Conservation (phyloP, 2,329 filamentous ascomycete species). For the Colletotrichum godetiae region DNA sequence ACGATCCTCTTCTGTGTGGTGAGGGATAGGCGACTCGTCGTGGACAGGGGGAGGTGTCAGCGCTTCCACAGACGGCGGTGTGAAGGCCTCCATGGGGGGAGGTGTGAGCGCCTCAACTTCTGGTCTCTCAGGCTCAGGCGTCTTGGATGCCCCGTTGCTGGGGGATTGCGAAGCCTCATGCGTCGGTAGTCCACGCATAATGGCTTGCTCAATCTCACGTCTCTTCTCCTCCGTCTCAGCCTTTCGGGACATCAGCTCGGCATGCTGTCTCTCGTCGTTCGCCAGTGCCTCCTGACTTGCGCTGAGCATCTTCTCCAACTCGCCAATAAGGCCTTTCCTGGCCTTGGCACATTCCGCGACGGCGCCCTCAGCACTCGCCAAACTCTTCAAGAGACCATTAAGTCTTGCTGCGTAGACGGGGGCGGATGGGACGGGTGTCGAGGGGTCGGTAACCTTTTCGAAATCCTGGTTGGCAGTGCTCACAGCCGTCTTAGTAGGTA, state of each 20-base stretch:
- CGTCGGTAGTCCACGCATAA: slow-evolving; percentile 83
- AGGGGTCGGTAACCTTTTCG: slow-evolving; percentile 81
- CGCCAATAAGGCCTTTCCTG: slow-evolving; percentile 79
- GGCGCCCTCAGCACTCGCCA: slow-evolving; percentile 89
- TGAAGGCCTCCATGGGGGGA: slow-evolving; percentile 67
- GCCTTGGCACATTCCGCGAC: slow-evolving; percentile 92
- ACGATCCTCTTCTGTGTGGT: slow-evolving; percentile 36
- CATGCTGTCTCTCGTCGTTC: slow-evolving; percentile 75
- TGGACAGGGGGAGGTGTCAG: slow-evolving; percentile 38
- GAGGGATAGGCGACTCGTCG: slow-evolving; percentile 39
- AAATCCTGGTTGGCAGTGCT: slow-evolving; percentile 84
- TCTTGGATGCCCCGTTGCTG: slow-evolving; percentile 57
- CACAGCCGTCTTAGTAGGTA: slow-evolving; percentile 74
- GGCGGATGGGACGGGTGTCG: slow-evolving; percentile 76
- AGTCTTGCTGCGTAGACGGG: slow-evolving; percentile 93
- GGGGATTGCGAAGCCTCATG: slow-evolving; percentile 62
- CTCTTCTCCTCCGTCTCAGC: slow-evolving; percentile 83
- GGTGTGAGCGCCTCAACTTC: slow-evolving; percentile 89
- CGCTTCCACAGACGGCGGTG: slow-evolving; percentile 39
- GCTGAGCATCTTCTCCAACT: slow-evolving; percentile 84
- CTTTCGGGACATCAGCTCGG: slow-evolving; percentile 74
- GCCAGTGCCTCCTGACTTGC: slow-evolving; percentile 77
- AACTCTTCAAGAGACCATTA: slow-evolving; percentile 87
- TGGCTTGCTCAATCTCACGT: slow-evolving; percentile 88
- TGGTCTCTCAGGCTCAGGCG: slow-evolving; percentile 71